Conservation (phyloP, 2,329 filamentous ascomycete genomes). For the Zalaria obscura region DNA sequence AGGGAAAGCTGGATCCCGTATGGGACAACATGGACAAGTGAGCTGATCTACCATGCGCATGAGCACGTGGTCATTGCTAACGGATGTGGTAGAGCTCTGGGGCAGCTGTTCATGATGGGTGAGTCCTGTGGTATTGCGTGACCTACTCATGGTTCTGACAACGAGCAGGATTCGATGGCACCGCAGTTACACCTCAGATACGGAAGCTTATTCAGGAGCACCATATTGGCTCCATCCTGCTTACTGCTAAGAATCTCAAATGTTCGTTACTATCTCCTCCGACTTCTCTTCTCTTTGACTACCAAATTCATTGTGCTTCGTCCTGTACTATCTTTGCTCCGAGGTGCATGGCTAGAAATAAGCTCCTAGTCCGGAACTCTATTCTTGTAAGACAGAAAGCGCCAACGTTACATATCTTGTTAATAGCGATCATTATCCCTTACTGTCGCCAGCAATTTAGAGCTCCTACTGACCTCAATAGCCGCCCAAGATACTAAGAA, state of each 20-base stretch:
- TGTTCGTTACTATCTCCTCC: slow-evolving; percentile 38
- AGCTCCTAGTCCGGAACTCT: no score
- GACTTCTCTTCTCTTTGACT: background rate
- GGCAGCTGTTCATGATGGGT: slow-evolving; percentile 20
- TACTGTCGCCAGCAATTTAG: no score
- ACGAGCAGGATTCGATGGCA: slow-evolving; percentile 58
- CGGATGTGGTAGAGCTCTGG: slow-evolving; percentile 28
- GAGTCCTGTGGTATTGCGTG: background rate
- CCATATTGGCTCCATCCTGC: slow-evolving; percentile 74
- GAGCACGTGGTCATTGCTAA: slow-evolving; percentile 16
- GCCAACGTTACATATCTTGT: background rate
- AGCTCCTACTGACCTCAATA: slow-evolving; percentile 28
- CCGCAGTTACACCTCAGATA: slow-evolving; percentile 70
- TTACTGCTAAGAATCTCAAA: slow-evolving; percentile 76
- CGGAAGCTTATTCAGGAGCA: slow-evolving; percentile 66
- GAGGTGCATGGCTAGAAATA: no score
- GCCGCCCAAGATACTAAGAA: slow-evolving; percentile 81
- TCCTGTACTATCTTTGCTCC: no score
- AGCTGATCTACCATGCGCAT: slow-evolving; percentile 18
- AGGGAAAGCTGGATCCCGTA: slow-evolving; percentile 29
- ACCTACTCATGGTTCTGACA: background rate
- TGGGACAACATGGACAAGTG: slow-evolving; percentile 70
- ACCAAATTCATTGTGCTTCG: background rate
- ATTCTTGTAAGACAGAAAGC: no score
- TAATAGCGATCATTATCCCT: no score